Conservation (phyloP, 2,329 filamentous ascomycete genomes). For the Hypocrella siamensis region DNA sequence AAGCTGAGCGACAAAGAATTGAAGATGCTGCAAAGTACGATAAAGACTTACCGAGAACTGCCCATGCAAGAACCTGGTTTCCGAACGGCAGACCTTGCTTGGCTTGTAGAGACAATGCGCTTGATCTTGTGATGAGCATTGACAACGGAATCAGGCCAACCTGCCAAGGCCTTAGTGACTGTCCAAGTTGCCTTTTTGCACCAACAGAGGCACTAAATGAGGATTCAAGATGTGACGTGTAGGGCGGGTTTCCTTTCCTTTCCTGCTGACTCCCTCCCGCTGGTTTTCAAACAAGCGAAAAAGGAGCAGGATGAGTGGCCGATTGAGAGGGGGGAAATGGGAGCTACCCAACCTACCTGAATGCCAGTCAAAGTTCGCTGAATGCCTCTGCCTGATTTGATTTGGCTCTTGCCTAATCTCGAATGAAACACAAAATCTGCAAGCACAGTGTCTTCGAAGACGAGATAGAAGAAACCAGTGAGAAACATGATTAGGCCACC, state of each 20-base stretch:
- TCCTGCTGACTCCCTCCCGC: no score
- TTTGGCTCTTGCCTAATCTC: slow-evolving; percentile 20
- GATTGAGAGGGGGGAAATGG: background rate
- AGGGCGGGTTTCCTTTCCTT: no score
- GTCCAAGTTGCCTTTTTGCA: background rate
- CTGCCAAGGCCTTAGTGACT: slow-evolving; percentile 17
- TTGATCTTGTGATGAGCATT: slow-evolving; percentile 76
- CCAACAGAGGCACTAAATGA: no score
- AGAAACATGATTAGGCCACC: slow-evolving; percentile 67
- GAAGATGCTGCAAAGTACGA: background rate
- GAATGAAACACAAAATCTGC: slow-evolving; percentile 24
- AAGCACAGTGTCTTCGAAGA: slow-evolving; percentile 54
- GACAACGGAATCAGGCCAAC: slow-evolving; percentile 66
- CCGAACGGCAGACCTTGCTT: slow-evolving; percentile 73
- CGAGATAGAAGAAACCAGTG: slow-evolving; percentile 62
- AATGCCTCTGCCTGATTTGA: no score
- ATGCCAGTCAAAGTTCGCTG: slow-evolving; percentile 47
- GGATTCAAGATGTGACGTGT: no score
- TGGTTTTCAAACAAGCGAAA: no score
- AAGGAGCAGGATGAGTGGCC: slow-evolving; percentile 7
- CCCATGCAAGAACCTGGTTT: slow-evolving; percentile 77
- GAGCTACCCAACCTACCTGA: slow-evolving; percentile 32
- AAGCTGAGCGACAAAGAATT: background rate
- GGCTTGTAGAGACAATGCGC: slow-evolving; percentile 69
- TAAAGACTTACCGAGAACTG: slow-evolving; percentile 46